A percentile compares a stretch with the other conserved stretches of the same genome.
phyloP scores from a whole-genome alignment of 2,329 filamentous ascomycete species.

The Lachnellula arida region DNA sequence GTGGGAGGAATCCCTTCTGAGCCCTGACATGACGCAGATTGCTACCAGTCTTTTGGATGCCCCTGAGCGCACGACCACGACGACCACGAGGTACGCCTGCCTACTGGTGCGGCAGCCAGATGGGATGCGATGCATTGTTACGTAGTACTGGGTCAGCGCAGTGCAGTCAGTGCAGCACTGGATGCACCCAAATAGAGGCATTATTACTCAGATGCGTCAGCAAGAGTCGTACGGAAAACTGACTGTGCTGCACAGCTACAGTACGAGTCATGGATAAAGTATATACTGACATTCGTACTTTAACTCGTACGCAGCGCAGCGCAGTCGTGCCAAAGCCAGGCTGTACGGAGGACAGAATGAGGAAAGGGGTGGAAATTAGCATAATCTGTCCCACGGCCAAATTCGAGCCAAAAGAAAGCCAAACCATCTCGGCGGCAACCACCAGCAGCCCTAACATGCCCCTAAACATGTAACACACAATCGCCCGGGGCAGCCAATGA shows the following conservation, averaged over 20 bases:
- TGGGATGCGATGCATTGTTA: neutral
- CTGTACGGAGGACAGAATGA: too few species aligned
- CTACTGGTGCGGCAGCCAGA: neutral
- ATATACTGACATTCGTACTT: neutral
- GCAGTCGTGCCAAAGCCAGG: neutral
- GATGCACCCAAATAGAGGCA: neutral
- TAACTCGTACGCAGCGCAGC: neutral
- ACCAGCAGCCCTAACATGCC: neutral
- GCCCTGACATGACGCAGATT: conserved; percentile 1
- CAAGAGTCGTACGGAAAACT: neutral
- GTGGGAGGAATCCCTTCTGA: neutral
- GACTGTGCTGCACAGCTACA: neutral
- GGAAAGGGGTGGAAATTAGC: conserved; percentile 1
- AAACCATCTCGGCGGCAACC: neutral
- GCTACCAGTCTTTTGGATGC: conserved; percentile 1
- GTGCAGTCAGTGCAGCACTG: neutral
- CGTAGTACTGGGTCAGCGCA: neutral
- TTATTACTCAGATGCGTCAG: conserved; percentile 1
- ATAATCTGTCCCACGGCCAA: neutral
- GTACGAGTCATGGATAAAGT: neutral
- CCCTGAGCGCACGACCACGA: neutral
- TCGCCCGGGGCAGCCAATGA: neutral
- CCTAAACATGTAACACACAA: neutral
- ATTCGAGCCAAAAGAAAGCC: neutral
- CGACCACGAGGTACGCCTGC: neutral